These are phyloP conservation scores for Cyclotella cryptica DNA, from an alignment of 108 stramenopile species.

Conservation along the genomic window DNA sequence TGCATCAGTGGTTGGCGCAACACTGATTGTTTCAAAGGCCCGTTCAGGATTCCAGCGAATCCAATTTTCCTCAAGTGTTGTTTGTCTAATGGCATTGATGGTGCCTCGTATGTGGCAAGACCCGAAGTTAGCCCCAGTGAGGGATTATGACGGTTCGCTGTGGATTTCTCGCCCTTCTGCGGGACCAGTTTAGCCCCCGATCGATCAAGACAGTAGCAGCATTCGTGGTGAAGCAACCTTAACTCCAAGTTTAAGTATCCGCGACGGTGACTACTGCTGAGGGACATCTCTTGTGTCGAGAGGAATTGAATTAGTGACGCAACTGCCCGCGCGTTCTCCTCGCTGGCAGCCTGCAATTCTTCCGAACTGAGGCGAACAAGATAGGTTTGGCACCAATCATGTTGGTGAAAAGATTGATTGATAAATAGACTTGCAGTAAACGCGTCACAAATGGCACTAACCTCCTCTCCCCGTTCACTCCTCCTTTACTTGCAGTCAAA, in stretches of 20 bases:
- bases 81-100: slow-evolving; percentile 74
- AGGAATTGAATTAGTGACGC: slow-evolving; percentile 77
- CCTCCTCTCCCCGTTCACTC: slow-evolving; percentile 30
- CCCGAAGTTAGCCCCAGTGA: slow-evolving; percentile 65
- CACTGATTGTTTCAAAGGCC: slow-evolving; percentile 79
- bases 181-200: slow-evolving; percentile 49
- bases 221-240: slow-evolving; percentile 83
- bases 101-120: slow-evolving; percentile 76
- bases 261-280: slow-evolving; percentile 79
- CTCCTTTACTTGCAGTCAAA: slow-evolving; percentile 30
- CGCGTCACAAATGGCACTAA: slow-evolving; percentile 9
- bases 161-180: slow-evolving; percentile 23
- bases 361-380: too few relatives aligned
- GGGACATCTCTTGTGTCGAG: slow-evolving; percentile 76
- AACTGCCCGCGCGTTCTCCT: slow-evolving; percentile 65
- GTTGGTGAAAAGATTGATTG: too few relatives aligned
- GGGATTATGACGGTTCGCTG: slow-evolving; percentile 19
- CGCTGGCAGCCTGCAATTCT: slow-evolving; percentile 47
- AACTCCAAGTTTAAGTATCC: slow-evolving; percentile 87
- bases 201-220: slow-evolving; percentile 61
- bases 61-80: slow-evolving; percentile 62
- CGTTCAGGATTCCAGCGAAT: slow-evolving; percentile 72
- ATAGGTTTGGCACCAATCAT: too few relatives aligned
- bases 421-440: slow-evolving; percentile 1
- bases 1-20: slow-evolving; percentile 83